phyloP scores from a whole-genome alignment of 805 yeast species.

The Kregervanrija pseudodelftensis region DNA sequence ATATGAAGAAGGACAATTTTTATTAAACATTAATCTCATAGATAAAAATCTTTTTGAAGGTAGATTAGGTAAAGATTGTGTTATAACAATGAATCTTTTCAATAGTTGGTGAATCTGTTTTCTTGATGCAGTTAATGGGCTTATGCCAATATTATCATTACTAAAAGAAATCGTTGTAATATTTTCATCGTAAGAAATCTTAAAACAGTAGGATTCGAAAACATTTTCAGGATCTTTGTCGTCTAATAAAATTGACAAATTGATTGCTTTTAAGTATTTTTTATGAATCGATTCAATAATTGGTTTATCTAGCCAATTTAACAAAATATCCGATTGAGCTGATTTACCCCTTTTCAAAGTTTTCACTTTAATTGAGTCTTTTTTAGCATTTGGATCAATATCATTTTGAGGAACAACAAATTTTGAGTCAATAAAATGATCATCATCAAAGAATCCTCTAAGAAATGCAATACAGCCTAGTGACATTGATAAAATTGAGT shows the following conservation, averaged over 20 bases:
- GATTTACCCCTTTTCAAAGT: conserved; percentile 40
- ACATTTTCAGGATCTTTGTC: conserved; percentile 35
- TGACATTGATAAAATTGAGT: conserved; percentile 43
- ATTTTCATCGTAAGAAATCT: conserved; percentile 34
- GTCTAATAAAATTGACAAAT: conserved; percentile 39
- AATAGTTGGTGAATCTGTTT: conserved; percentile 41
- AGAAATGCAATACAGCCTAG: conserved; percentile 52
- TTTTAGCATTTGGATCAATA: conserved; percentile 9
- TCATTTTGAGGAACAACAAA: conserved; percentile 32
- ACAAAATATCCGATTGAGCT: conserved; percentile 38
- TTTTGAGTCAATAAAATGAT: conserved; percentile 41
- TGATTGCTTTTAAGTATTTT: conserved; percentile 37
- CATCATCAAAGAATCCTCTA: conserved; percentile 52
- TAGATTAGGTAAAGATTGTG: conserved; percentile 46
- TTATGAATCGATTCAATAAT: conserved; percentile 36
- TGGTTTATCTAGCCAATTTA: conserved; percentile 50
- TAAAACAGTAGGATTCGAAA: conserved; percentile 45
- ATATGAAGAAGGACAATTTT: conserved; percentile 37
- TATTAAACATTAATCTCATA: conserved; percentile 44
- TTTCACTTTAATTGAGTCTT: conserved; percentile 37
- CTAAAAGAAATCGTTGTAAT: conserved; percentile 4
- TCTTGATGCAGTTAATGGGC: conserved; percentile 30
- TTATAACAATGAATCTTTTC: conserved; percentile 43
- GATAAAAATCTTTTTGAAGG: conserved; percentile 41
- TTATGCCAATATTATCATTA: conserved; percentile 8